Percentiles rank a stretch among this genome's conserved stretches.
Evolutionary conservation across 495 filamentous ascomycete genomes (phyloP).

Genomic region (Penicillium salamii): DNA sequence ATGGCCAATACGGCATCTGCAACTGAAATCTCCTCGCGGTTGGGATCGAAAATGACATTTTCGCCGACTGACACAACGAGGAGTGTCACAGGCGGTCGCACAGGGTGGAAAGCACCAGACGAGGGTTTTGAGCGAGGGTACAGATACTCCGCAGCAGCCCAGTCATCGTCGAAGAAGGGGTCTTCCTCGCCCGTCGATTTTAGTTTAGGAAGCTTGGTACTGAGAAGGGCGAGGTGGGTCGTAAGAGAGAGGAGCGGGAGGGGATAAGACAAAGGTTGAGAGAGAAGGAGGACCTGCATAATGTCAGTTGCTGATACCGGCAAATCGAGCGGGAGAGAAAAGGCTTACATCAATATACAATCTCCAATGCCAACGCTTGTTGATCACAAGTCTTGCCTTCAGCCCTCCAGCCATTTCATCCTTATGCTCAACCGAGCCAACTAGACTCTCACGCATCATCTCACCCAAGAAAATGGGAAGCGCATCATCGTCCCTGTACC

Average conservation of each 20-base stretch:
- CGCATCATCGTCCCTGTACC: slow-evolving; percentile 85
- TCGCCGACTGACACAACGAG: slow-evolving; percentile 82
- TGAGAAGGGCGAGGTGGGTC: slow-evolving; percentile 91
- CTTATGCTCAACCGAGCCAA: slow-evolving; percentile 47
- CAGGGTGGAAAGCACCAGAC: slow-evolving; percentile 19
- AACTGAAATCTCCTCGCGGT: slow-evolving; percentile 83
- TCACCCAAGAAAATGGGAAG: slow-evolving; percentile 79
- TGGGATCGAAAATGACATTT: slow-evolving; percentile 93
- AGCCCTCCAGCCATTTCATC: slow-evolving; percentile 57
- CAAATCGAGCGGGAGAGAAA: background rate
- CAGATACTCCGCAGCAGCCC: slow-evolving; percentile 74
- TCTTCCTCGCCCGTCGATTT: slow-evolving; percentile 89
- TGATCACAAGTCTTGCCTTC: slow-evolving; percentile 73
- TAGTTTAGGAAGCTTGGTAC: slow-evolving; percentile 76
- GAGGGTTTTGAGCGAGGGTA: slow-evolving; percentile 53
- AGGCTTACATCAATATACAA: slow-evolving; percentile 85
- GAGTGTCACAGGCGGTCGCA: slow-evolving; percentile 77
- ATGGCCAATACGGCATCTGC: slow-evolving; percentile 85
- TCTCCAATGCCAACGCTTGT: slow-evolving; percentile 90
- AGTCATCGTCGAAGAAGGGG: slow-evolving; percentile 97
- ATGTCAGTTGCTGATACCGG: background rate
- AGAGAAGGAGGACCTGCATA: slow-evolving; percentile 82
- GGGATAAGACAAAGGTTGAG: slow-evolving; percentile 85
- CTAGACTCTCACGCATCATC: slow-evolving; percentile 85
- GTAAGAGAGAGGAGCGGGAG: slow-evolving; percentile 89